Evolutionary conservation across 2,329 filamentous ascomycete species (phyloP), one percentile per base, ranked within the genome.

Genomic region (Aaosphaeria pasadenensis): DNA sequence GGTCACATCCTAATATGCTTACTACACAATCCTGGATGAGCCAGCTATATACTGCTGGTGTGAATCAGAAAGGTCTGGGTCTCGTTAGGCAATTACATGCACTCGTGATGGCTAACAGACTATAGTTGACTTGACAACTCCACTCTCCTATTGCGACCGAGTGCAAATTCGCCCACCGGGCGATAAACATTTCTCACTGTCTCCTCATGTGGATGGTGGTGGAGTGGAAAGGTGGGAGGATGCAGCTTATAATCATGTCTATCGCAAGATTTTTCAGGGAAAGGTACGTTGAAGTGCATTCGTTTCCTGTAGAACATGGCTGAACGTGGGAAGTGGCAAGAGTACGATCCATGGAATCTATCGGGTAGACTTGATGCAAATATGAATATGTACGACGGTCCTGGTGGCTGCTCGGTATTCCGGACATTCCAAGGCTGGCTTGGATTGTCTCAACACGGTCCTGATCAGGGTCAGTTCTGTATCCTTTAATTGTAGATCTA

Each of bases 1-100:
- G 41, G 7, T 13, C 41, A 29, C 41, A 43, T 17, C 41, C 41
- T 11, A 29, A 43, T 43, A 43, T 43, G 41, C 41, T 43, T 7
- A 17, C 11, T 7, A 29, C 41, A 11, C 41, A 43, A 24, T 30
- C 17, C 17, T 24, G 17, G 33, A 36, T 36, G 33, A 36, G n/a
- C n/a, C 33, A 36, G 33, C 33, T 36, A 9, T 36, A 36, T 13
- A 24, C 17, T 24, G 17, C 17, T 24, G 17, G 17, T 24, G 17
- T 43, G 28, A 13, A 13, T 5, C 41, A 43, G 17, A 28, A 43
- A 43, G 29, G 11, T 43, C 2, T 43, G 41, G 41, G 17, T 30
- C 3, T 43, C 41, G 17, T 24, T 24, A 24, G 17, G 17, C 17
- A 43, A 29, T 29, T 13, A 43, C 24, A 13, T 29, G 11, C 11